Conservation (phyloP, 495 filamentous ascomycete species). For the Podospora tetraspora region DNA sequence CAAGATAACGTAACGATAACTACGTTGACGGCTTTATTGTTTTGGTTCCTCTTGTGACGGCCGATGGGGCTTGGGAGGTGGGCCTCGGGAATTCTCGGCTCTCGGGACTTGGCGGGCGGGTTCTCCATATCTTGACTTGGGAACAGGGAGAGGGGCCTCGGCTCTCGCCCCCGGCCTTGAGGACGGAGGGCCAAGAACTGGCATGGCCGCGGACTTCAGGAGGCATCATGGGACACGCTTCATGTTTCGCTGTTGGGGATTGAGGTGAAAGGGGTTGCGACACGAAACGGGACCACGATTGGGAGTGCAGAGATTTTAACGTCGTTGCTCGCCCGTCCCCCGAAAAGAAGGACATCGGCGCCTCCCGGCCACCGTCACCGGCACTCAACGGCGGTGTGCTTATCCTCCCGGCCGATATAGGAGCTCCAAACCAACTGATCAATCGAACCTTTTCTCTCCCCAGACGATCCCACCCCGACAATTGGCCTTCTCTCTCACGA, state of each 20-base stretch:
- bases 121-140: slow-evolving; percentile 8
- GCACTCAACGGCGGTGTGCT: slow-evolving; percentile 2
- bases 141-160: slow-evolving; percentile 24
- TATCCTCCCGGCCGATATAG: neutral
- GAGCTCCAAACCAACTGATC: neutral
- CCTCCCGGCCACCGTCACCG: neutral
- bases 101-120: slow-evolving; percentile 12
- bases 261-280: neutral
- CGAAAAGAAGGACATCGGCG: neutral
- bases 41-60: neutral
- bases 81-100: slow-evolving; percentile 30
- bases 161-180: slow-evolving; percentile 21
- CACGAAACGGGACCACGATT: neutral
- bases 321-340: neutral
- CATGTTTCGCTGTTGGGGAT: neutral
- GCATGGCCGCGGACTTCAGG: neutral
- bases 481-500: neutral
- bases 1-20: neutral
- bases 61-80: neutral
- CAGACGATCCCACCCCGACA: neutral
- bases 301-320: neutral
- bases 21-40: neutral
- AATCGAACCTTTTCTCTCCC: neutral
- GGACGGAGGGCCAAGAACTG: neutral
- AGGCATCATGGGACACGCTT: neutral